Evolutionary conservation across 169 alveolate genomes (phyloP).

Genomic region (Plasmodium sp.): DNA sequence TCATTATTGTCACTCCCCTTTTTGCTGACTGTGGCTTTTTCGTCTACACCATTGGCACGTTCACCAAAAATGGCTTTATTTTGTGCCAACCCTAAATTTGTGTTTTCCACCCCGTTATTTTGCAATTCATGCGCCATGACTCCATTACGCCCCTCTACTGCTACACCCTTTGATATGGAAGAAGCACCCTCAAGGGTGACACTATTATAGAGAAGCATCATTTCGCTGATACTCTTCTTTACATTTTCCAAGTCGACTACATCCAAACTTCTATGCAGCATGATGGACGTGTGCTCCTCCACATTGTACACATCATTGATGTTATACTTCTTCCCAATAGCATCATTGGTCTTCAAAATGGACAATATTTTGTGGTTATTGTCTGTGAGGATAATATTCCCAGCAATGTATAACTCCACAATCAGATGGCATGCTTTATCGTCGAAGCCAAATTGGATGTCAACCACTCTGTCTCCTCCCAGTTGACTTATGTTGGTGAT

Average conservation of each 20-base stretch:
- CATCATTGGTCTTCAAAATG: conserved; percentile 76
- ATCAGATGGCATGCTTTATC: conserved; percentile 92
- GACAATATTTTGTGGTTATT: conserved; percentile 88
- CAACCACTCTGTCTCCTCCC: conserved; percentile 94
- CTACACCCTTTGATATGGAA: background rate
- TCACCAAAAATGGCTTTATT: background rate
- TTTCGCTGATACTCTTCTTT: conserved; percentile 49
- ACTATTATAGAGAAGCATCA: conserved; percentile 17
- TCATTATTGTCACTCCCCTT: background rate
- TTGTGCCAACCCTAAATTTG: background rate
- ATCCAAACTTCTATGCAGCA: conserved; percentile 28
- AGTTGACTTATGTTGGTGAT: conserved; percentile 84
- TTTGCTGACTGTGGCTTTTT: background rate
- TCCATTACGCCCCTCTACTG: background rate
- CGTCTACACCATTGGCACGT: background rate
- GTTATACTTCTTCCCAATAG: background rate
- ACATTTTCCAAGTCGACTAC: conserved; percentile 37
- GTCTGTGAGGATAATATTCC: conserved; percentile 95
- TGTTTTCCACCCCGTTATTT: background rate
- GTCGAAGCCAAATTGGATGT: conserved; percentile 92
- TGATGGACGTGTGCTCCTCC: conserved; percentile 49
- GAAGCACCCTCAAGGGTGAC: background rate
- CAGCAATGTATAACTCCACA: conserved; percentile 93
- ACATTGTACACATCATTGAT: conserved; percentile 53
- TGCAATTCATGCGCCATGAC: background rate